phyloP scores from a whole-genome alignment of 257 asterid species.

The Avicennia marina region DNA sequence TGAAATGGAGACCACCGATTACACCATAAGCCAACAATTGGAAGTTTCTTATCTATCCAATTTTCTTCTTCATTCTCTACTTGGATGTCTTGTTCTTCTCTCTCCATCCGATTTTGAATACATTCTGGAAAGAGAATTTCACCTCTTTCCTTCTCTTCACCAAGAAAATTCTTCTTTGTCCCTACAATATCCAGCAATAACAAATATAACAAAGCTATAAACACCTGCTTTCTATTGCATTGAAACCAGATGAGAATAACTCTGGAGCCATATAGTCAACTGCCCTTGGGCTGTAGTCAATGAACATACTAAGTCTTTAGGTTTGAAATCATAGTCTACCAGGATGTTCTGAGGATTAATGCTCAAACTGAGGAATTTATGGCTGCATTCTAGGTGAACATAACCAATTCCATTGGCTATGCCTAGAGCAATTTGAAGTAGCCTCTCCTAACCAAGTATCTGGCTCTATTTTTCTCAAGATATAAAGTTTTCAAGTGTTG shows the following conservation, averaged over 20 bases:
- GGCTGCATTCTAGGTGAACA: slow-evolving; percentile 20
- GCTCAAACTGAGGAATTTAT: slow-evolving; percentile 17
- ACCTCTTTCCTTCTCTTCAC: neutral
- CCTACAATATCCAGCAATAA: slow-evolving; percentile 21
- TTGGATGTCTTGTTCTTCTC: no score
- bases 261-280: slow-evolving; percentile 42
- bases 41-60: slow-evolving; percentile 4
- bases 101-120: neutral
- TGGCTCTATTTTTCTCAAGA: slow-evolving; percentile 4
- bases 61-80: no score
- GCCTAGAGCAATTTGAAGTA: slow-evolving; percentile 22
- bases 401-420: slow-evolving; percentile 31
- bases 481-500: slow-evolving; percentile 5
- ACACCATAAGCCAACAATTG: slow-evolving; percentile 21
- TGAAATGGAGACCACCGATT: slow-evolving; percentile 52
- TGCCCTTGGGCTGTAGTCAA: slow-evolving; percentile 33
- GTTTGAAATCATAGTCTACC: slow-evolving; percentile 24
- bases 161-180: neutral
- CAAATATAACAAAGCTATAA: slow-evolving; percentile 28
- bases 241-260: neutral
- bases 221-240: slow-evolving; percentile 23
- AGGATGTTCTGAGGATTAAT: slow-evolving; percentile 28
- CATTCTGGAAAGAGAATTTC: slow-evolving; percentile 16
- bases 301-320: slow-evolving; percentile 28
- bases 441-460: slow-evolving; percentile 19